Evolutionary conservation across 352 stramenopile genomes (phyloP), one percentile per base, ranked within the genome.

Genomic region (Achlya hypogyna): DNA sequence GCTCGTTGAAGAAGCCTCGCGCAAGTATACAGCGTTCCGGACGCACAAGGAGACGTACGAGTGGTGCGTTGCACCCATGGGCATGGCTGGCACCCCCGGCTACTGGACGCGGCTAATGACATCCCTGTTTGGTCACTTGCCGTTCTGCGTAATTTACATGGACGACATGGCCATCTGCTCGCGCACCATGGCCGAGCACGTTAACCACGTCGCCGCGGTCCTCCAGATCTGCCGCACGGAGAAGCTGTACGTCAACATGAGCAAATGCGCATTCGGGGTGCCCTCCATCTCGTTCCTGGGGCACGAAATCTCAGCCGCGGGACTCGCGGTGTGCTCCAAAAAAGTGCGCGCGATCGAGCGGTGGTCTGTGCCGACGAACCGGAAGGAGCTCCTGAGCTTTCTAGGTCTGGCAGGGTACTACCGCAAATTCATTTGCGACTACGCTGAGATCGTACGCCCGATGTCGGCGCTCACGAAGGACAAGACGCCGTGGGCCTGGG

Each of bases 391-490:
- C 0, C 42, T 69, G 40, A 51, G 67, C 16, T 74, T 72, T 25
- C 68, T 76, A 16, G 69, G 63, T n/a, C 42, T 72, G 5, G 51
- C 63, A 6, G 69, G 63, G 9, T 74, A 72, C 43, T 76, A 76
- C 62, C 58, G 63, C 1, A 62, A 62, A 8, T 72, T 72, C 29
- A 58, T 76, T 1, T 35, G 28, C 16, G 35, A 64, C 14, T 76
- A 62, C 38, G 69, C 64, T 6, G 29, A 62, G 23, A 25, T 74
- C 0, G 71, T 69, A 6, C 38, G 71, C 1, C 69, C 69, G n/a
- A 52, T 76, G 32, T 54, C 32, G 8, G 51, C 66, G 22, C 42
- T 73, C 20, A 34, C 60, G 1, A 73, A 73, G 64, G 38, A 51
- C 18, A 62, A 66, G 25, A 42, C 59, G 6, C 32, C 68, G 18